Conservation (phyloP, 176 grass and related monocot genomes). For the Areca catechu region DNA sequence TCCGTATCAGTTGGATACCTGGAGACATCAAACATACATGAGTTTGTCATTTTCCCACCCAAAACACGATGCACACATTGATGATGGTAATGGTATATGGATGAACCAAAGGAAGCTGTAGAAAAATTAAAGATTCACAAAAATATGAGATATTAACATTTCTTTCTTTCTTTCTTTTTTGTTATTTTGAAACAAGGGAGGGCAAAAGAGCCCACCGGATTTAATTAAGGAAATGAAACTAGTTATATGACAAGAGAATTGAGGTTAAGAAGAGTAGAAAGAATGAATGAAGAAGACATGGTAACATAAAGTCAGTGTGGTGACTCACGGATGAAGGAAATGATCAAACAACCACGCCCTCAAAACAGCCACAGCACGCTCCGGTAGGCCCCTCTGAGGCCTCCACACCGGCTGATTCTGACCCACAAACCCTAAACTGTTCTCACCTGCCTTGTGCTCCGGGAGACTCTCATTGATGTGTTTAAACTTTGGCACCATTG, state of each 20-base stretch:
- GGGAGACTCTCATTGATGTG: constrained; percentile 3
- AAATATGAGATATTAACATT: too few relatives aligned
- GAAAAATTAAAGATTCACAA: too few relatives aligned
- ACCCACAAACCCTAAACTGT: constrained; percentile 21
- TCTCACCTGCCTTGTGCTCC: constrained; percentile 7
- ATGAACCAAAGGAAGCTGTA: too few relatives aligned
- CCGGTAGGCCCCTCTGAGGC: constrained; percentile 42
- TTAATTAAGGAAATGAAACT: too few relatives aligned
- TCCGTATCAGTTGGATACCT: constrained; percentile 57
- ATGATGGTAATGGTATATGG: background rate
- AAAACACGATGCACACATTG: constrained; percentile 11
- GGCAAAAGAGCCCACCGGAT: too few relatives aligned
- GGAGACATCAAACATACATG: background rate
- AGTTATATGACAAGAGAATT: too few relatives aligned
- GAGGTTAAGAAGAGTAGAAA: too few relatives aligned
- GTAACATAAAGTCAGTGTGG: too few relatives aligned
- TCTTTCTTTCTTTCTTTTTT: too few relatives aligned
- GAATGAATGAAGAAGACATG: too few relatives aligned
- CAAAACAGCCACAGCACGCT: constrained; percentile 37
- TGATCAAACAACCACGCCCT: constrained; percentile 49
- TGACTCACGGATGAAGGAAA: constrained; percentile 55
- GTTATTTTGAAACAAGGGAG: too few relatives aligned
- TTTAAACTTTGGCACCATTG: background rate
- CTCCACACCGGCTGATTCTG: constrained; percentile 43
- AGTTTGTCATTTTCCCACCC: background rate